Conservation (phyloP, 768 basidiomycete species). For the Neoboletus brunneissimus region DNA sequence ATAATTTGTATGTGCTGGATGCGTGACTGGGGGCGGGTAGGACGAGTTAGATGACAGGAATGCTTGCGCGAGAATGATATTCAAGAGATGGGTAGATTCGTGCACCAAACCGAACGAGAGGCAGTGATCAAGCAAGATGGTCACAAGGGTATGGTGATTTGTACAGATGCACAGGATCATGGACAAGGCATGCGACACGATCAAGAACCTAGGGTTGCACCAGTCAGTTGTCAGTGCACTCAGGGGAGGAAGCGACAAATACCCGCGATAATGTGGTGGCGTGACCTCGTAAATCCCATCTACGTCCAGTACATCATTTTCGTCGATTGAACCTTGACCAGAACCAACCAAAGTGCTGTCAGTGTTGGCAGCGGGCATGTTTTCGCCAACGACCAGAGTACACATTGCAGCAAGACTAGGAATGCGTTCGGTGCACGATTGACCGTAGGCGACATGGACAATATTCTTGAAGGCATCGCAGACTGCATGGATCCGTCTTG, state of each 20-base stretch:
- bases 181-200: constrained; percentile 52
- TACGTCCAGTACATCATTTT: constrained; percentile 26
- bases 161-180: constrained; percentile 45
- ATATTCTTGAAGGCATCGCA: constrained; percentile 56
- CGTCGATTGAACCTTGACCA: constrained; percentile 24
- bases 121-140: constrained; percentile 49
- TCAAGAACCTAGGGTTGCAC: constrained; percentile 37
- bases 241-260: constrained; percentile 1
- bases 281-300: constrained; percentile 51
- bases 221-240: constrained; percentile 3
- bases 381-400: constrained; percentile 44
- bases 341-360: constrained; percentile 14
- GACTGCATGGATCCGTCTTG: constrained; percentile 49
- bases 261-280: constrained; percentile 54
- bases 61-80: constrained; percentile 39
- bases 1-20: constrained; percentile 46
- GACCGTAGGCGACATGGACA: constrained; percentile 36
- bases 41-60: constrained; percentile 27
- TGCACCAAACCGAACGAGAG: constrained; percentile 40
- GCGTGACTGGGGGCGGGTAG: constrained; percentile 35
- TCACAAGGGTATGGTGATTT: constrained; percentile 48
- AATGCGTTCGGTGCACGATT: constrained; percentile 18
- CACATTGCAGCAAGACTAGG: constrained; percentile 47
- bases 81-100: constrained; percentile 45
- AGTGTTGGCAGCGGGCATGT: constrained; percentile 32